Percentiles rank a stretch among this genome's conserved stretches.
These are phyloP conservation scores for Hortaea werneckii DNA, from an alignment of 2,329 filamentous ascomycete genomes.

Conservation along the genomic window DNA sequence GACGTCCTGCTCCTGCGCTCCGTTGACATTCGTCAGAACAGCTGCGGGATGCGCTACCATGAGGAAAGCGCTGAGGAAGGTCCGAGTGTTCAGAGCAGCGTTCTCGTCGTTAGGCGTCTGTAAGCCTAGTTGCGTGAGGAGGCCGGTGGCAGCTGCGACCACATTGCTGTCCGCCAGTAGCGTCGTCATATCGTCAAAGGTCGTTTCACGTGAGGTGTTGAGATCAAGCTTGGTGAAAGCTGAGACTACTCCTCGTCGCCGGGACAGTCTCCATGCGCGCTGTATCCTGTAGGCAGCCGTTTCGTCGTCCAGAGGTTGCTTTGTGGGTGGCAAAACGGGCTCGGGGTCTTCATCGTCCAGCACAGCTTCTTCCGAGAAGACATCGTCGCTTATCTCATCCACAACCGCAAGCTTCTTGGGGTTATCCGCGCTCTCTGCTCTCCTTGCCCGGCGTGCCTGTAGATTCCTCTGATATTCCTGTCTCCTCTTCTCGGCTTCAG, in stretches of 20 bases:
- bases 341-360: constrained; percentile 19
- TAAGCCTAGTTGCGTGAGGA: constrained; percentile 61
- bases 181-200: constrained; percentile 63
- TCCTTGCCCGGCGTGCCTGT: constrained; percentile 35
- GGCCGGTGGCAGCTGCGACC: constrained; percentile 52
- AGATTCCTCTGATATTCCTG: constrained; percentile 42
- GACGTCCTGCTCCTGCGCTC: constrained; percentile 58
- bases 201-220: constrained; percentile 44
- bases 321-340: constrained; percentile 5
- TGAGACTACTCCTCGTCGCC: constrained; percentile 50
- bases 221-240: constrained; percentile 54
- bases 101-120: constrained; percentile 48
- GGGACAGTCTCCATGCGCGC: constrained; percentile 55
- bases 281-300: constrained; percentile 58
- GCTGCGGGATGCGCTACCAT: constrained; percentile 70
- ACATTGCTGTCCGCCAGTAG: constrained; percentile 59
- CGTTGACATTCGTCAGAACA: constrained; percentile 67
- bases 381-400: constrained; percentile 34
- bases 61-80: constrained; percentile 69
- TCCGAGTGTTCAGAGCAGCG: constrained; percentile 57
- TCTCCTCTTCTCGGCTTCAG: constrained; percentile 64
- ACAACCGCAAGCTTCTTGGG: constrained; percentile 41
- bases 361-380: constrained; percentile 35
- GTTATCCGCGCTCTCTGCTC: constrained; percentile 30
- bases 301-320: constrained; percentile 42